Evolutionary conservation across 73 alveolate species (phyloP).

Genomic region (Tetrahymena malaccensis): DNA sequence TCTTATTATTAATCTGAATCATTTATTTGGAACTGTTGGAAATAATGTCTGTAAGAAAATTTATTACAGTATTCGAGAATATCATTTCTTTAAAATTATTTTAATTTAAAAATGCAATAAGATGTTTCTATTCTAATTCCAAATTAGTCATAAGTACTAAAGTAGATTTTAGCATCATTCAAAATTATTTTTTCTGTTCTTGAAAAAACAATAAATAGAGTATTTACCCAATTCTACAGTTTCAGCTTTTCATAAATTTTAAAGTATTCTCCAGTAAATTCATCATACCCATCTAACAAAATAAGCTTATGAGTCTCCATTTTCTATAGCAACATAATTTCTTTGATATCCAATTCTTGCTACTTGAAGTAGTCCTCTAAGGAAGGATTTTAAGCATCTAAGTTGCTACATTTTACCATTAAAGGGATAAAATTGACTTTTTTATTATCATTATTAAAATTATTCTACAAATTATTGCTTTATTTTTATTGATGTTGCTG

Average conservation of each 20-base stretch:
- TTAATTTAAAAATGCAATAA: neutral
- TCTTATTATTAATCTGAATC: neutral
- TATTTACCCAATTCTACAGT: neutral
- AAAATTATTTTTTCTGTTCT: neutral
- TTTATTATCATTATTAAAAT: neutral
- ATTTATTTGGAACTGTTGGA: neutral
- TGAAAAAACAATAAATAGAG: neutral
- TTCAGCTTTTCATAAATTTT: neutral
- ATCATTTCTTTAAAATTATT: neutral
- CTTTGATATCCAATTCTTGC: neutral
- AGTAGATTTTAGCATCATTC: neutral
- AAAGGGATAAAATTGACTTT: neutral
- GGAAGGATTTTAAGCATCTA: neutral
- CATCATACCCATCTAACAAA: neutral
- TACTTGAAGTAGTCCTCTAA: neutral
- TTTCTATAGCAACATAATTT: neutral
- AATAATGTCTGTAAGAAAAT: neutral
- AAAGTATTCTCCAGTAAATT: neutral
- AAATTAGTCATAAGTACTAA: neutral
- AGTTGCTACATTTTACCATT: neutral
- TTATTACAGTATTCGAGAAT: neutral
- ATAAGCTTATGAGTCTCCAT: neutral
- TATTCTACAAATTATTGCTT: no score
- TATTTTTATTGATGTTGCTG: no score
- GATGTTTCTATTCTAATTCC: neutral